A percentile compares a stretch with the other conserved stretches of the same genome.
These are phyloP conservation scores for Hordeum pubiflorum DNA, from an alignment of 202 grass and related monocot genomes.

Conservation along the genomic window DNA sequence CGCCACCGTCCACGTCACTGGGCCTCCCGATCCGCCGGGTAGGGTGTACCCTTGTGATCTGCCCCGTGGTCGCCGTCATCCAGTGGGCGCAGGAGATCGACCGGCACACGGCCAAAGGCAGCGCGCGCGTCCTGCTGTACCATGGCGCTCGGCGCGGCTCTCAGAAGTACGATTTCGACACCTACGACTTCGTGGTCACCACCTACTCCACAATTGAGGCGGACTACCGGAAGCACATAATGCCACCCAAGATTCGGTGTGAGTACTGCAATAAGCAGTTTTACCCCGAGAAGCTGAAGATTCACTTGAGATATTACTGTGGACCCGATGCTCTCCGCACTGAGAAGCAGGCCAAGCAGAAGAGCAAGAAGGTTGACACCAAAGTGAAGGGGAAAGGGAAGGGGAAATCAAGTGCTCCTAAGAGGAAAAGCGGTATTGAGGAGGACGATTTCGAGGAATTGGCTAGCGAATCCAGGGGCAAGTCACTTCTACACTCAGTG, in stretches of 20 bases:
- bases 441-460: conserved; percentile 8
- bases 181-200: conserved; percentile 76
- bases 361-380: conserved; percentile 43
- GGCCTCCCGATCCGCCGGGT: not conserved
- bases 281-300: conserved; percentile 27
- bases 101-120: conserved; percentile 51
- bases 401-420: not conserved
- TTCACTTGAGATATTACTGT: conserved; percentile 65
- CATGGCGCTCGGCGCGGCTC: conserved; percentile 40
- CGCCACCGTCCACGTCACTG: not conserved
- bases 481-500: conserved; percentile 70
- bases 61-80: conserved; percentile 78
- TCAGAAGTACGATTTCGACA: conserved; percentile 37
- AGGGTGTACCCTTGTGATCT: conserved; percentile 67
- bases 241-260: conserved; percentile 68
- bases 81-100: conserved; percentile 89
- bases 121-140: conserved; percentile 49
- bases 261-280: conserved; percentile 44
- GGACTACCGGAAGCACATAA: conserved; percentile 83
- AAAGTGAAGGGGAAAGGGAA: conserved; percentile 21
- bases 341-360: conserved; percentile 73
- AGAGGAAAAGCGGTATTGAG: conserved; percentile 10
- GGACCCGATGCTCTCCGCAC: conserved; percentile 68
- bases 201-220: conserved; percentile 82
- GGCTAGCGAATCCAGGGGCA: conserved; percentile 15